These are phyloP conservation scores for Cordyceps fumosorosea DNA, from an alignment of 2,329 filamentous ascomycete species.

Conservation along the genomic window DNA sequence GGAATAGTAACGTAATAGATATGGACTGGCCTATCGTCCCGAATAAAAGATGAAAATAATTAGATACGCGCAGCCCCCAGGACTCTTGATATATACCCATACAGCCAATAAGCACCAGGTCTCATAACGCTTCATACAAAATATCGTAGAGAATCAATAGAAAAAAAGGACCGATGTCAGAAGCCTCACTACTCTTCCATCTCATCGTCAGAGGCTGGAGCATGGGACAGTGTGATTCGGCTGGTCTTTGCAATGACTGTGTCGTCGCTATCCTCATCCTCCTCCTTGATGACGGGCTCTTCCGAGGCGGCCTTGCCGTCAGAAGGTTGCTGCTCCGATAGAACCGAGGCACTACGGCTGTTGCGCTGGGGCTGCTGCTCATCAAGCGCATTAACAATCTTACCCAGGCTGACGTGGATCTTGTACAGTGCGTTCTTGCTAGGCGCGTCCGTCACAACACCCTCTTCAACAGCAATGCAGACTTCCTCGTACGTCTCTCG, in stretches of 20 bases:
- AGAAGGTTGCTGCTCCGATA: conserved; percentile 22
- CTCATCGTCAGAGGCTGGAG: conserved; percentile 24
- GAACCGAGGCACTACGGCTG: conserved; percentile 39
- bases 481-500: conserved; percentile 52
- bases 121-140: conserved; percentile 7
- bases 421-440: conserved; percentile 61
- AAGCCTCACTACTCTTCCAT: conserved; percentile 19
- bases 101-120: neutral
- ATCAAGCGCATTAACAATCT: conserved; percentile 57
- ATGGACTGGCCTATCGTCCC: neutral
- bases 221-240: conserved; percentile 17
- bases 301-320: conserved; percentile 35
- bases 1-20: neutral
- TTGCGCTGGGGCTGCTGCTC: conserved; percentile 35
- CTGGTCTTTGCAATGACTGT: conserved; percentile 26
- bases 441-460: conserved; percentile 52
- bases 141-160: neutral
- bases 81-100: conserved; percentile 8
- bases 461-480: conserved; percentile 56
- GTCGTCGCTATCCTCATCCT: conserved; percentile 35
- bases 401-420: conserved; percentile 59
- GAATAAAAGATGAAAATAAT: neutral
- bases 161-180: neutral
- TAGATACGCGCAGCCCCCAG: conserved; percentile 5
- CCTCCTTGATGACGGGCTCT: conserved; percentile 42